Evolutionary conservation across 331 rosid genomes (phyloP).

Genomic region (Telfairia occidentalis): DNA sequence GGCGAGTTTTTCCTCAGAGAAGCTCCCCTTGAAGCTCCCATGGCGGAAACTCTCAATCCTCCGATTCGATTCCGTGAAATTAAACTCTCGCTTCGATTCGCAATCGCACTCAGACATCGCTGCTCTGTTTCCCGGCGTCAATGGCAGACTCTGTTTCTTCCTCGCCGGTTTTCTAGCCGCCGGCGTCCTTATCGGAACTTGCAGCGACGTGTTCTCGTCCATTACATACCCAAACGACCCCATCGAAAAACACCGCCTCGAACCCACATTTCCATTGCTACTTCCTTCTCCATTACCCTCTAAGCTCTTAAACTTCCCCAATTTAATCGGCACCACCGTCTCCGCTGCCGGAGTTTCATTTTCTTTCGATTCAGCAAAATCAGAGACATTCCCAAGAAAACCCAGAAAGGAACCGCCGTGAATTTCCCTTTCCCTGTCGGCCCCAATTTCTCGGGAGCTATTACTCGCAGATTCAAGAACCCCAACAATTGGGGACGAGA

Average conservation of each 20-base stretch:
- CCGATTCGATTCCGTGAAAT: slow-evolving; percentile 31
- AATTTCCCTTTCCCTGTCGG: slow-evolving; percentile 35
- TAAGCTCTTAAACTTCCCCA: slow-evolving; percentile 71
- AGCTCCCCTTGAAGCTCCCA: slow-evolving; percentile 45
- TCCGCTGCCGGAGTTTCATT: slow-evolving; percentile 5
- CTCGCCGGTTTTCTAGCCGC: slow-evolving; percentile 35
- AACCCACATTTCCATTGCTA: slow-evolving; percentile 38
- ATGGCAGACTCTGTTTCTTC: slow-evolving; percentile 41
- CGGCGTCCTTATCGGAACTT: slow-evolving; percentile 63
- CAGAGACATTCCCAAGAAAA: slow-evolving; percentile 21
- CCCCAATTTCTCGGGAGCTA: slow-evolving; percentile 55
- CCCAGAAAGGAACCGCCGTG: slow-evolving; percentile 27
- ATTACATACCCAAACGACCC: slow-evolving; percentile 87
- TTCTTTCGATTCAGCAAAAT: slow-evolving; percentile 19
- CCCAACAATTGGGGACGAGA: slow-evolving; percentile 47
- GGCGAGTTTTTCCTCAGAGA: slow-evolving; percentile 32
- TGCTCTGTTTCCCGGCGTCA: slow-evolving; percentile 44
- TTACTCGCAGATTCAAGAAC: slow-evolving; percentile 83
- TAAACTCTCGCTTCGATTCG: slow-evolving; percentile 70
- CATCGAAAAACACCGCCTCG: slow-evolving; percentile 94
- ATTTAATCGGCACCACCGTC: slow-evolving; percentile 57
- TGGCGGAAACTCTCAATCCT: slow-evolving; percentile 5
- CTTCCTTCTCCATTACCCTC: slow-evolving; percentile 43
- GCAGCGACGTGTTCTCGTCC: slow-evolving; percentile 64
- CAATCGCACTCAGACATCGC: slow-evolving; percentile 83